These are phyloP conservation scores for Mycena rebaudengoi DNA, from an alignment of 768 basidiomycete genomes.

Conservation along the genomic window DNA sequence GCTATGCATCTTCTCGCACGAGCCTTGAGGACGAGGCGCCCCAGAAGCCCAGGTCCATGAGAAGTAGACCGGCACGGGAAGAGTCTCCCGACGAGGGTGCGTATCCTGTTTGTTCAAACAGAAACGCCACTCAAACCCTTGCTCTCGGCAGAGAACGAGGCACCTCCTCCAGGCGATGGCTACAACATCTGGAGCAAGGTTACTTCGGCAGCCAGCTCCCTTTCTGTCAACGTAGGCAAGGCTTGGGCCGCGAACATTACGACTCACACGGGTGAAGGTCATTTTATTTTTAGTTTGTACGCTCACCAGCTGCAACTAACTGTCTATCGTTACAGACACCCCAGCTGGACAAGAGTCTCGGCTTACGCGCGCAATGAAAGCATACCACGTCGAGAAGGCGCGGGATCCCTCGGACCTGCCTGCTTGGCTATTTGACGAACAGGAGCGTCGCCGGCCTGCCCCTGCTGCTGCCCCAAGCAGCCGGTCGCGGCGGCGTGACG, in stretches of 20 bases:
- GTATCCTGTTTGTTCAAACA: neutral
- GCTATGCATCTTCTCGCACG: slow-evolving; percentile 51
- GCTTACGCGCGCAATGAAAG: slow-evolving; percentile 71
- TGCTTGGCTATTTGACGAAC: slow-evolving; percentile 69
- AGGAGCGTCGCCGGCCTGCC: slow-evolving; percentile 52
- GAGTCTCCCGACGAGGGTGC: slow-evolving; percentile 19
- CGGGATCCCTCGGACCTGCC: slow-evolving; percentile 66
- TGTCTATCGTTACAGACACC: slow-evolving; percentile 44
- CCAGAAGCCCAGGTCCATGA: slow-evolving; percentile 9
- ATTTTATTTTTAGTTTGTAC: slow-evolving; percentile 14
- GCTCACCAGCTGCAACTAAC: neutral
- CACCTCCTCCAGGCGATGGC: slow-evolving; percentile 49
- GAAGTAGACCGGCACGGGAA: slow-evolving; percentile 10
- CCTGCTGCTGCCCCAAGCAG: slow-evolving; percentile 20
- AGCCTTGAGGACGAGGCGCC: slow-evolving; percentile 52
- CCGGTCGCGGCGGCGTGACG: slow-evolving; percentile 25
- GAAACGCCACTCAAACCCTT: neutral
- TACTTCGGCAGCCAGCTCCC: slow-evolving; percentile 57
- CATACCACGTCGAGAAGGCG: slow-evolving; percentile 71
- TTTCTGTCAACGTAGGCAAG: slow-evolving; percentile 66
- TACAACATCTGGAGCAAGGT: slow-evolving; percentile 65
- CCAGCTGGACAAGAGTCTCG: slow-evolving; percentile 66
- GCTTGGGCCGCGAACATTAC: slow-evolving; percentile 60
- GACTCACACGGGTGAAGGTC: slow-evolving; percentile 55
- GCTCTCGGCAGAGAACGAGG: slow-evolving; percentile 10